These are phyloP conservation scores for Allomyces macrogynus DNA, from an alignment of 192 early-diverging fungal species.

Conservation along the genomic window DNA sequence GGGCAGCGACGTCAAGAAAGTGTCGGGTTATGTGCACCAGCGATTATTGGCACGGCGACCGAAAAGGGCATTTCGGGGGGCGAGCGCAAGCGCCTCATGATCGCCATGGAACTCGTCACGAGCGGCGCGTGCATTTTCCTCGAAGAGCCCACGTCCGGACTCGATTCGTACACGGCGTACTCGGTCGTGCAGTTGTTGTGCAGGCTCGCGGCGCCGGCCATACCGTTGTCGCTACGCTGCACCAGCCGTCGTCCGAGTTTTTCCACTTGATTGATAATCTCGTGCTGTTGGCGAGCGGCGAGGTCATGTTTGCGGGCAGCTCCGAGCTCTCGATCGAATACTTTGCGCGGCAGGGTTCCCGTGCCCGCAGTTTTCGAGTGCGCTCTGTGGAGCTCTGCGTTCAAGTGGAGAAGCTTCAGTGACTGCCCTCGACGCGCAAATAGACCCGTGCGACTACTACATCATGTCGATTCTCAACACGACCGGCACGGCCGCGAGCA, in stretches of 20 bases:
- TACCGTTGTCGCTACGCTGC: slow-evolving; percentile 18
- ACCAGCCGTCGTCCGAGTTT: slow-evolving; percentile 36
- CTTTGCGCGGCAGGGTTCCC: slow-evolving; percentile 19
- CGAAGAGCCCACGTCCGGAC: slow-evolving; percentile 52
- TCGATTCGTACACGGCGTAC: slow-evolving; percentile 32
- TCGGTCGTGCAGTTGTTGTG: slow-evolving; percentile 22
- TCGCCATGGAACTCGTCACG: slow-evolving; percentile 51
- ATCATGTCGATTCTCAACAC: slow-evolving; percentile 30
- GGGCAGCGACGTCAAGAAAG: slow-evolving; percentile 34
- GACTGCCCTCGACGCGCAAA: too few relatives aligned
- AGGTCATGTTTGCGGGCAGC: slow-evolving; percentile 43
- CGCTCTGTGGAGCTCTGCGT: too few relatives aligned
- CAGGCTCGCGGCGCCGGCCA: slow-evolving; percentile 16
- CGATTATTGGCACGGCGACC: slow-evolving; percentile 35
- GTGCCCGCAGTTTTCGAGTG: slow-evolving; percentile 22
- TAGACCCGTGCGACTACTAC: slow-evolving; percentile 30
- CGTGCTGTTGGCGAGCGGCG: slow-evolving; percentile 41
- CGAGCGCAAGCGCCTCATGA: slow-evolving; percentile 49
- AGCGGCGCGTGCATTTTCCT: slow-evolving; percentile 42
- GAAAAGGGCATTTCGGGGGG: slow-evolving; percentile 52
- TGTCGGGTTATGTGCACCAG: slow-evolving; percentile 33
- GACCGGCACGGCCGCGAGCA: neutral
- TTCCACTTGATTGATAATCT: slow-evolving; percentile 47
- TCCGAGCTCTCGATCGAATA: slow-evolving; percentile 19
- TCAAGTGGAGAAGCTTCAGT: too few relatives aligned